A percentile compares a stretch with the other conserved stretches of the same genome.
phyloP scores from a whole-genome alignment of 1,284 basidiomycete genomes.

The Erythrobasidium hasegawianum region DNA sequence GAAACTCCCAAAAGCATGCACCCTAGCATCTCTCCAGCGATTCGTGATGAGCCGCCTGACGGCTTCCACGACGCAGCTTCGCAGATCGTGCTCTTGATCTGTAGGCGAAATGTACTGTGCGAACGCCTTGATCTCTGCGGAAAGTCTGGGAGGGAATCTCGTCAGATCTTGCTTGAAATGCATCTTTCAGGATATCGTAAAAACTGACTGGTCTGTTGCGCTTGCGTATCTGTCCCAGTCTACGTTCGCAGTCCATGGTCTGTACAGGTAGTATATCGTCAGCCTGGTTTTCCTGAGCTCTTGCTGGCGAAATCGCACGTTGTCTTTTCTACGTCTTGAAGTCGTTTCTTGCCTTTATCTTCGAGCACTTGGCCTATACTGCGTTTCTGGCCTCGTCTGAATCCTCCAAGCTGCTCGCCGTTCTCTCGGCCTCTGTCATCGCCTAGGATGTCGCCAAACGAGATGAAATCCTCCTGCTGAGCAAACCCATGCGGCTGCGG shows the following conservation, averaged over 20 bases:
- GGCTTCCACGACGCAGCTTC: conserved; percentile 68
- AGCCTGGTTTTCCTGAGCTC: conserved; percentile 50
- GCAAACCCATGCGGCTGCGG: conserved; percentile 39
- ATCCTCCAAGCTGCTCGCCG: conserved; percentile 5
- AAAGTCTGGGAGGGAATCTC: conserved; percentile 51
- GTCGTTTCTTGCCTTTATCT: conserved; percentile 52
- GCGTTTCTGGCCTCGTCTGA: conserved; percentile 40
- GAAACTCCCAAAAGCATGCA: conserved; percentile 87
- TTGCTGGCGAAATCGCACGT: conserved; percentile 51
- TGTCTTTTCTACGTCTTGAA: conserved; percentile 60
- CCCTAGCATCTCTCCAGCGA: conserved; percentile 72
- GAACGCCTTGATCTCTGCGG: conserved; percentile 79
- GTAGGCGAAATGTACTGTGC: conserved; percentile 84
- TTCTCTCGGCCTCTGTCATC: conserved; percentile 44
- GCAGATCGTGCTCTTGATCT: conserved; percentile 74
- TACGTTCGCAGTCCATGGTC: conserved; percentile 68
- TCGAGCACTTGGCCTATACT: conserved; percentile 42
- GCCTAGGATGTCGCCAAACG: conserved; percentile 53
- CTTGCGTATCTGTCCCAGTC: conserved; percentile 73
- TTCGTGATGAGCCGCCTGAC: conserved; percentile 65
- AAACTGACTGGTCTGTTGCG: conserved; percentile 70
- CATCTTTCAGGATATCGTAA: neutral
- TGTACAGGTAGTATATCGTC: neutral
- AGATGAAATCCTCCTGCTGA: conserved; percentile 59
- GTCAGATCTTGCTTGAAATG: neutral